Conservation (phyloP, 2,329 filamentous ascomycete species). For the Alternaria rosae region DNA sequence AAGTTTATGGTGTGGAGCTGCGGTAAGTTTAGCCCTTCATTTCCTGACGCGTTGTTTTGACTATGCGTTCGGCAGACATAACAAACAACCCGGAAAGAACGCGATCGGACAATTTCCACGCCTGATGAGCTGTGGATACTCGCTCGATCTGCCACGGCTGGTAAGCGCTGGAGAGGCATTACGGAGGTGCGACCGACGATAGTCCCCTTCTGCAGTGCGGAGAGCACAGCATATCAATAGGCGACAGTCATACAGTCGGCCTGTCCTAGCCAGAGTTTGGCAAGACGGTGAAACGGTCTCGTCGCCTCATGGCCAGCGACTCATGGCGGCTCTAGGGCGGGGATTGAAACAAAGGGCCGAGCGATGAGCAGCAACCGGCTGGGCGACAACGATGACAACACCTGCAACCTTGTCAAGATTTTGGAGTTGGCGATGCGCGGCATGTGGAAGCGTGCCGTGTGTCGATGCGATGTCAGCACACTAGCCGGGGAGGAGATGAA, state of each 20-base stretch:
- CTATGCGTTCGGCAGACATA: slow-evolving; percentile 30
- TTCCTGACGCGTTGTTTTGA: slow-evolving; percentile 50
- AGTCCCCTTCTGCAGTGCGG: slow-evolving; percentile 30
- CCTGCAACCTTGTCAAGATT: background rate
- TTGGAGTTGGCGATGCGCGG: slow-evolving; percentile 9
- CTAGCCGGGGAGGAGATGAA: slow-evolving; percentile 16
- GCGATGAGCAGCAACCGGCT: slow-evolving; percentile 5
- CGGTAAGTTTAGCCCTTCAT: slow-evolving; percentile 40
- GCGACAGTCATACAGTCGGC: slow-evolving; percentile 33
- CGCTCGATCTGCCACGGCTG: background rate
- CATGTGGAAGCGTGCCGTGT: slow-evolving; percentile 8
- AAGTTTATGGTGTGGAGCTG: slow-evolving; percentile 33
- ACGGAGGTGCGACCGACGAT: slow-evolving; percentile 29
- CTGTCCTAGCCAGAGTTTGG: slow-evolving; percentile 30
- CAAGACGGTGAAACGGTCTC: slow-evolving; percentile 30
- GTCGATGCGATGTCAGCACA: slow-evolving; percentile 9
- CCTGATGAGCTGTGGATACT: slow-evolving; percentile 7
- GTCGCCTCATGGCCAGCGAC: slow-evolving; percentile 23
- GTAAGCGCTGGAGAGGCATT: slow-evolving; percentile 10
- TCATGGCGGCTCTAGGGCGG: slow-evolving; percentile 28
- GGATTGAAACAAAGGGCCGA: slow-evolving; percentile 25
- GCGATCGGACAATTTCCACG: background rate
- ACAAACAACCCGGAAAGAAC: slow-evolving; percentile 25
- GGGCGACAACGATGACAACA: background rate
- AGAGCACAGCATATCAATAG: slow-evolving; percentile 31